Evolutionary conservation across 1,139 yeast genomes (phyloP), one percentile per base, ranked within the genome.

Genomic region (Ogataea hybrid): DNA sequence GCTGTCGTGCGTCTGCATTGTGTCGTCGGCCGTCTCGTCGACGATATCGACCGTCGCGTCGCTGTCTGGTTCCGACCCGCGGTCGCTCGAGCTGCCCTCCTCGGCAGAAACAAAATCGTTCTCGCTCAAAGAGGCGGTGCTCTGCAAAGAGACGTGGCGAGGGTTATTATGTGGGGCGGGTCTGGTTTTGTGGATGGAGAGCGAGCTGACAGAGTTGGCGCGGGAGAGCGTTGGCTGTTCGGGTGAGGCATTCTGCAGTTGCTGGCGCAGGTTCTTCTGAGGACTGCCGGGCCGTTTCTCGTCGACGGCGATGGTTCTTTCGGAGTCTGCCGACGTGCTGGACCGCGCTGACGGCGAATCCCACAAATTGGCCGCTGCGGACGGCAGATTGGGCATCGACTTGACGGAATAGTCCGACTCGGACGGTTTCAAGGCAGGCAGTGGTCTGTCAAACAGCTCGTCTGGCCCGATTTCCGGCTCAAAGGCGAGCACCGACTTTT

Each of bases 391-490:
- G 8, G 63, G 64, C 58, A 59, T 51, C 14, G 64, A 60, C 39
- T 54, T 61, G 53, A 59, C 44, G 5, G 64, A 59, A 16, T 47
- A 51, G 31, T 57, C 54, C 3, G 62, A 56, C 3, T 47, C 47
- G 2, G 64, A 58, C 6, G 49, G 53, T 6, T 32, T 46, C 14
- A 61, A 51, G 6, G 48, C 39, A 2, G 65, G 66, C 32, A 61
- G 43, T 8, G 65, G 64, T 33, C 50, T 55, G 25, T 46, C 43
- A 14, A 34, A 38, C 5, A 40, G 25, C 9, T 37, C 36, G 7
- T 49, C 54, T 17, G 51, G 54, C 5, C 56, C 54, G 16, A 64
- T 58, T 32, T 69, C 72, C 50, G 69, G 72, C 46, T 70, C 71
- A 31, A 72, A 59, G 9, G 71, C 64, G 49, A 71, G 56, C 23